These are phyloP conservation scores for Rubroshorea leprosula DNA, from an alignment of 345 rosid species.

Conservation along the genomic window DNA sequence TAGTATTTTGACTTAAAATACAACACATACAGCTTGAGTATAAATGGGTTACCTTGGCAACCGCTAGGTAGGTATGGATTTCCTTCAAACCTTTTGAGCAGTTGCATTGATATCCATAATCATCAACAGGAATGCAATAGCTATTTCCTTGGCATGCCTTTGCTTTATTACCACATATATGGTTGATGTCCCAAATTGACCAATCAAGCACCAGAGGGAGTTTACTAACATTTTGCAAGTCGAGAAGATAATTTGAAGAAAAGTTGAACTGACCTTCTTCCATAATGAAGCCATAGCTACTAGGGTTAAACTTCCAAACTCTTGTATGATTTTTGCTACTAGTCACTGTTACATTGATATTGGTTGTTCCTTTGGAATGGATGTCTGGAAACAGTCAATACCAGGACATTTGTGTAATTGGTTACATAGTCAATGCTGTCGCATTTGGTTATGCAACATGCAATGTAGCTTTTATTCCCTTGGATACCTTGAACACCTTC, in stretches of 20 bases:
- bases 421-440: constrained; percentile 1
- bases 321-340: too few species aligned
- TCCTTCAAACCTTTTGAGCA: constrained; percentile 15
- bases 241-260: neutral
- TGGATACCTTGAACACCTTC: too few species aligned
- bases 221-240: neutral
- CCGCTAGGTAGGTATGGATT: too few species aligned
- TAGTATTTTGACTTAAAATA: neutral
- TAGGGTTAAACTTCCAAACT: neutral
- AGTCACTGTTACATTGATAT: too few species aligned
- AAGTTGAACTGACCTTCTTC: neutral
- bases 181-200: neutral
- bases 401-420: constrained; percentile 4
- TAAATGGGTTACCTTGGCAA: constrained; percentile 14
- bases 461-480: too few species aligned
- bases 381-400: neutral
- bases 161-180: neutral
- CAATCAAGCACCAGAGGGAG: constrained; percentile 5
- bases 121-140: neutral
- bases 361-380: too few species aligned
- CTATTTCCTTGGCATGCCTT: constrained; percentile 8
- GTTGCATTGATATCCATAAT: constrained; percentile 11
- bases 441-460: too few species aligned
- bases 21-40: constrained; percentile 15
- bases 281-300: constrained; percentile 17